A percentile compares a stretch with the other conserved stretches of the same genome.
Conservation (phyloP, 805 yeast species). For the Barnettozyma sucrosica region DNA sequence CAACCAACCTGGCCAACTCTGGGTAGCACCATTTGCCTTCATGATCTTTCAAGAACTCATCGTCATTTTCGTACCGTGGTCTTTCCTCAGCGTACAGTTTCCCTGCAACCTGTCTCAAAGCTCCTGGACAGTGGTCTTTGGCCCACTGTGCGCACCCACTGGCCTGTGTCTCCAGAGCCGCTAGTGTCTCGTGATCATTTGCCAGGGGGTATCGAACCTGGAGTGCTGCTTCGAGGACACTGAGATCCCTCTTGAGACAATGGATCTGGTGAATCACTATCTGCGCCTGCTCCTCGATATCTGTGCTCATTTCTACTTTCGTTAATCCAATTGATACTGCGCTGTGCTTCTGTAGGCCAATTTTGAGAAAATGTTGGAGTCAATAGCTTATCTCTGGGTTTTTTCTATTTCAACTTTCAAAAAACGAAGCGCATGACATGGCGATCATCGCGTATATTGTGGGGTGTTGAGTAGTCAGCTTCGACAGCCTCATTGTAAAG, state of each 20-base stretch:
- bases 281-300: not conserved
- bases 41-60: not conserved
- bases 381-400: no score
- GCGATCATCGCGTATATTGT: no score
- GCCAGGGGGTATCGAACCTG: not conserved
- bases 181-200: not conserved
- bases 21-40: not conserved
- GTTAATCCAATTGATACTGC: no score
- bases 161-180: not conserved
- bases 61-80: not conserved
- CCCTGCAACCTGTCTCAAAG: not conserved
- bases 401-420: no score
- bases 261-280: not conserved
- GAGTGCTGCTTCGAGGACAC: not conserved
- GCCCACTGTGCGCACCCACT: not conserved
- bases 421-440: no score
- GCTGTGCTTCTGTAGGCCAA: no score
- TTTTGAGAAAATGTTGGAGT: no score
- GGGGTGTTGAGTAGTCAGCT: no score
- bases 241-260: not conserved
- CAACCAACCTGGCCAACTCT: not conserved
- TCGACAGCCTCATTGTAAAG: no score
- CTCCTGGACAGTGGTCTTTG: not conserved
- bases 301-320: not conserved
- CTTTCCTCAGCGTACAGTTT: not conserved